Percentiles rank a stretch among this genome's conserved stretches.
Conservation (phyloP, 2,329 filamentous ascomycete genomes). For the Ophiocordyceps camponoti-floridani region DNA sequence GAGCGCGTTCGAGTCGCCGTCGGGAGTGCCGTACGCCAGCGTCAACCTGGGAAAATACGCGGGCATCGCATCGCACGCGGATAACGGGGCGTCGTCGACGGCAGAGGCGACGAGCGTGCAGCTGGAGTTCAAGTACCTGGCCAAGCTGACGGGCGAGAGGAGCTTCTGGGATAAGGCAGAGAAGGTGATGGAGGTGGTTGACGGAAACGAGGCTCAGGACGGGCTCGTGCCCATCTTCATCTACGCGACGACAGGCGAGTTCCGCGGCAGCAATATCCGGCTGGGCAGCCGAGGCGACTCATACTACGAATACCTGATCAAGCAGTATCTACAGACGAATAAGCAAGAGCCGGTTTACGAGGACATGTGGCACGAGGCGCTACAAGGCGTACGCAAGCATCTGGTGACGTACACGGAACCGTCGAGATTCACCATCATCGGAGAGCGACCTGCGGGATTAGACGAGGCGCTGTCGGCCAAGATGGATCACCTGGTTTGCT, state of each 20-base stretch:
- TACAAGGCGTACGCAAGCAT: slow-evolving; percentile 77
- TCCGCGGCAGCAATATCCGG: slow-evolving; percentile 71
- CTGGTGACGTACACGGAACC: slow-evolving; percentile 75
- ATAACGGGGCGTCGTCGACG: slow-evolving; percentile 78
- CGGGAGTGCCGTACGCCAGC: slow-evolving; percentile 79
- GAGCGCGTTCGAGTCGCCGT: slow-evolving; percentile 71
- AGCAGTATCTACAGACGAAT: slow-evolving; percentile 91
- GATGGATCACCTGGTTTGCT: slow-evolving; percentile 97
- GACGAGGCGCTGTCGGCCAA: slow-evolving; percentile 53
- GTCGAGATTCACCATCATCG: slow-evolving; percentile 73
- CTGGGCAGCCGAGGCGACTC: slow-evolving; percentile 89
- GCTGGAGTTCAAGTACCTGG: slow-evolving; percentile 91
- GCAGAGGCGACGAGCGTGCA: slow-evolving; percentile 86
- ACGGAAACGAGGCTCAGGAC: slow-evolving; percentile 61
- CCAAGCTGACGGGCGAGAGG: slow-evolving; percentile 82
- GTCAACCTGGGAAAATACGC: slow-evolving; percentile 65
- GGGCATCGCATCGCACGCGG: slow-evolving; percentile 66
- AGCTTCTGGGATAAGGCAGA: slow-evolving; percentile 87
- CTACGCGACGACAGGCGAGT: slow-evolving; percentile 58
- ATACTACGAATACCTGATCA: slow-evolving; percentile 98
- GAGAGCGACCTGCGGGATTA: slow-evolving; percentile 65
- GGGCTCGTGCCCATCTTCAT: slow-evolving; percentile 88
- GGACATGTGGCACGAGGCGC: slow-evolving; percentile 81
- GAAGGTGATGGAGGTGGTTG: slow-evolving; percentile 79
- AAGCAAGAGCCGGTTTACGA: slow-evolving; percentile 71